Conservation (phyloP, 2,329 filamentous ascomycete species). For the Fusarium verticillioides region DNA sequence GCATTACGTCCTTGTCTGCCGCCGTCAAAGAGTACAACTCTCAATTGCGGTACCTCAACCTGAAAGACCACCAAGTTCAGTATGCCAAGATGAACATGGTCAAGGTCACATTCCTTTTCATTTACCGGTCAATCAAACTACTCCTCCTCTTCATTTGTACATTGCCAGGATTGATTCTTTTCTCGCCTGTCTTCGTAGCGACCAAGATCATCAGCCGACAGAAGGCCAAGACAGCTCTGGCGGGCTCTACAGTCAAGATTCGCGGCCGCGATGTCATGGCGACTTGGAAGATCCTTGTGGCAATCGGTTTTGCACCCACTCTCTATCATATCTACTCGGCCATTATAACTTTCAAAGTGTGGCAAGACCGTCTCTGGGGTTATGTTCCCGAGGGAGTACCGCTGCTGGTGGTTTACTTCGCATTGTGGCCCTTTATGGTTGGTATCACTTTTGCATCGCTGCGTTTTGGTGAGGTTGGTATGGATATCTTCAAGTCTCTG, state of each 20-base stretch:
- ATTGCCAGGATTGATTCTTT: slow-evolving; percentile 86
- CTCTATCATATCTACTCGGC: slow-evolving; percentile 86
- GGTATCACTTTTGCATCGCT: slow-evolving; percentile 92
- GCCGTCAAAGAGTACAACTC: slow-evolving; percentile 88
- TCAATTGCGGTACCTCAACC: slow-evolving; percentile 83
- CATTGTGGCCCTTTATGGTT: slow-evolving; percentile 84
- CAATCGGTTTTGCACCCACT: slow-evolving; percentile 82
- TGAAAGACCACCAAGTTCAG: slow-evolving; percentile 94
- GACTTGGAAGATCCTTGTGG: slow-evolving; percentile 93
- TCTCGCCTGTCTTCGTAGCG: slow-evolving; percentile 87
- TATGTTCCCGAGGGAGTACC: slow-evolving; percentile 82
- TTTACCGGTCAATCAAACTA: slow-evolving; percentile 85
- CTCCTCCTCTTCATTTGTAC: slow-evolving; percentile 81
- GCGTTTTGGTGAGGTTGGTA: slow-evolving; percentile 95
- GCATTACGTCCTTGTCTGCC: slow-evolving; percentile 79
- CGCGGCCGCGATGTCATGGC: slow-evolving; percentile 90
- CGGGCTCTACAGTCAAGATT: slow-evolving; percentile 88
- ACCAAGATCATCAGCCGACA: slow-evolving; percentile 84
- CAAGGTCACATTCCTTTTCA: slow-evolving; percentile 78
- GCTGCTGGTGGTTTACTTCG: slow-evolving; percentile 78
- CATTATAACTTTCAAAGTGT: slow-evolving; percentile 79
- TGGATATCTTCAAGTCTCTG: slow-evolving; percentile 97
- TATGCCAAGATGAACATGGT: slow-evolving; percentile 86
- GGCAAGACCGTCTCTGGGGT: slow-evolving; percentile 85
- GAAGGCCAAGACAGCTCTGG: slow-evolving; percentile 85